Percentiles rank a stretch among this genome's conserved stretches.
phyloP scores from a whole-genome alignment of 441 rosid genomes.

The Brassica hybrid region DNA sequence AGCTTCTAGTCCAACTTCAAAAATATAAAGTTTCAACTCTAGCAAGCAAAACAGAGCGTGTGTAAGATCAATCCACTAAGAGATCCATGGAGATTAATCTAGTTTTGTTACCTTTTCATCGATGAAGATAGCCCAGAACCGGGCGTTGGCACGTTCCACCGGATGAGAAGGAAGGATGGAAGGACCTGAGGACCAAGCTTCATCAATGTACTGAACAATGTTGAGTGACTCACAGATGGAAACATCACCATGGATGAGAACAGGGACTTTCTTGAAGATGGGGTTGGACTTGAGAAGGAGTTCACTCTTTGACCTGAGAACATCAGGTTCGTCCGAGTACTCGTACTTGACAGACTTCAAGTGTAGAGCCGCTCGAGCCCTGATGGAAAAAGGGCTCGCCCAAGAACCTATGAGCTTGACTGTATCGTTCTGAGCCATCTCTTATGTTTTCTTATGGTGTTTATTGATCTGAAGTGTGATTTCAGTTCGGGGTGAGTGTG shows the following conservation, averaged over 20 bases:
- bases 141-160: constrained; percentile 54
- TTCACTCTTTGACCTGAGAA: constrained; percentile 51
- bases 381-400: constrained; percentile 67
- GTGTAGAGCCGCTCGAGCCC: constrained; percentile 65
- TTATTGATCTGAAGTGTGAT: not conserved
- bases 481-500: not conserved
- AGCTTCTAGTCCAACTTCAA: not conserved
- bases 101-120: constrained; percentile 61
- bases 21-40: not conserved
- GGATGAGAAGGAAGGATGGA: constrained; percentile 65
- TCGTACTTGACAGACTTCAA: constrained; percentile 62
- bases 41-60: constrained; percentile 14
- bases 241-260: constrained; percentile 60
- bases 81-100: constrained; percentile 9
- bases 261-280: constrained; percentile 72
- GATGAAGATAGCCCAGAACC: constrained; percentile 64
- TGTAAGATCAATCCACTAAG: not conserved
- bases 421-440: constrained; percentile 36
- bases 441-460: not conserved
- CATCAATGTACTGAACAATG: constrained; percentile 70
- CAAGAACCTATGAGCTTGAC: constrained; percentile 66
- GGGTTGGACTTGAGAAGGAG: constrained; percentile 73
- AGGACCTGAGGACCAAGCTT: constrained; percentile 53
- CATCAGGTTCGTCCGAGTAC: constrained; percentile 43
- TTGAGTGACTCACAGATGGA: constrained; percentile 67